Evolutionary conservation across 2,329 filamentous ascomycete species (phyloP).

Genomic region (Cercospora canescens): DNA sequence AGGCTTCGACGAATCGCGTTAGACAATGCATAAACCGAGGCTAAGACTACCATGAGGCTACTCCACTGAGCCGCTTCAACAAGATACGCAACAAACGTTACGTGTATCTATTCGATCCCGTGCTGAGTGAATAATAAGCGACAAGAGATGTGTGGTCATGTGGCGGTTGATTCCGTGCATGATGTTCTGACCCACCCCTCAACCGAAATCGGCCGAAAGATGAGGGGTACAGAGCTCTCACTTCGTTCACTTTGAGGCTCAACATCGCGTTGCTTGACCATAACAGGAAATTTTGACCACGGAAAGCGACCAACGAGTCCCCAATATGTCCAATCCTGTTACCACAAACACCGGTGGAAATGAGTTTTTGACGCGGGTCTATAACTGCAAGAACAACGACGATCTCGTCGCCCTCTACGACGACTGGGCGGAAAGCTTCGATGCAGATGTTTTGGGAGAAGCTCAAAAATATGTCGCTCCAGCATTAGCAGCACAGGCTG

Average conservation of each 20-base stretch:
- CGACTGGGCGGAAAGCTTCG: conserved; percentile 47
- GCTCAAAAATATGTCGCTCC: conserved; percentile 45
- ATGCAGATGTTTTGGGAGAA: conserved; percentile 40
- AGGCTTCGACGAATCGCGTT: too few relatives aligned
- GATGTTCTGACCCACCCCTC: background rate
- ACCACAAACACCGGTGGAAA: conserved; percentile 20
- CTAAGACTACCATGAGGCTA: background rate
- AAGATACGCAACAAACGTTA: background rate
- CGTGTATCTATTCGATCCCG: background rate
- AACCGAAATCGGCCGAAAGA: conserved; percentile 3
- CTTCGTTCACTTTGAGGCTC: background rate
- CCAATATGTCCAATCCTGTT: conserved; percentile 1
- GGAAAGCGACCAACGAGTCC: background rate
- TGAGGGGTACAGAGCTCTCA: conserved; percentile 4
- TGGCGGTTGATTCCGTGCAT: background rate
- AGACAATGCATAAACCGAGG: background rate
- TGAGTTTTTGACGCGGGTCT: conserved; percentile 39
- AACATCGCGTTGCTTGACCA: background rate
- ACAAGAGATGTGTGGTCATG: background rate
- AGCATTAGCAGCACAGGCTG: conserved; percentile 39
- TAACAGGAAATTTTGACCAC: conserved; percentile 1
- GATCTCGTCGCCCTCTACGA: conserved; percentile 46
- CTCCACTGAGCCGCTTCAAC: background rate
- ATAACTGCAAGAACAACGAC: conserved; percentile 36
- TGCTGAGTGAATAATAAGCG: background rate